These are phyloP conservation scores for Mesembryanthemum crystallinum DNA, from an alignment of 148 eudicot genomes.

Conservation along the genomic window DNA sequence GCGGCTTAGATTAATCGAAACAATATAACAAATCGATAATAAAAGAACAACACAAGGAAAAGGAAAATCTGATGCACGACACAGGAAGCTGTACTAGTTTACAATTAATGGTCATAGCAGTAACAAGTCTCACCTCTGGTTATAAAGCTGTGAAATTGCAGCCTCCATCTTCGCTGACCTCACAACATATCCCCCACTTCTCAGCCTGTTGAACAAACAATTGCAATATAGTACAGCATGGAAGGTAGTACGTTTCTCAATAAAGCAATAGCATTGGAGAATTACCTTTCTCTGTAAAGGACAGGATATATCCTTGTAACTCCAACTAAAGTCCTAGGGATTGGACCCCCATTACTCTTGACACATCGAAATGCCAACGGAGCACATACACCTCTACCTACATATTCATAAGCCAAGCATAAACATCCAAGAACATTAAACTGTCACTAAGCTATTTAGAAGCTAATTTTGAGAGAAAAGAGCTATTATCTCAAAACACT, in stretches of 20 bases:
- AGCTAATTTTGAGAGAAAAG: constrained; percentile 4
- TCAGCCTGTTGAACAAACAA: constrained; percentile 49
- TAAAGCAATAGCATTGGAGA: constrained; percentile 9
- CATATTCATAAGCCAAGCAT: constrained; percentile 8
- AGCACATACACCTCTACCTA: constrained; percentile 59
- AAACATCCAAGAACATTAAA: constrained; percentile 15
- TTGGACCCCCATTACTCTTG: constrained; percentile 75
- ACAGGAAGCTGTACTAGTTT: no score
- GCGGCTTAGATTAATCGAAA: no score
- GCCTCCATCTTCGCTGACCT: constrained; percentile 86
- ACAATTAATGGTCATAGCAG: not conserved
- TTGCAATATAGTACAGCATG: constrained; percentile 8
- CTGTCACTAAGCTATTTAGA: constrained; percentile 17
- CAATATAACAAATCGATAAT: no score
- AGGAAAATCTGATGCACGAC: no score
- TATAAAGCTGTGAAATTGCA: constrained; percentile 43
- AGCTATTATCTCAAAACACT: constrained; percentile 28
- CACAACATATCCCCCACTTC: constrained; percentile 53
- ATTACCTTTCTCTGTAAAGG: constrained; percentile 84
- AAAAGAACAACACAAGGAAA: no score
- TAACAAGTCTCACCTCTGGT: constrained; percentile 51
- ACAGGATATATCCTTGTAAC: constrained; percentile 81
- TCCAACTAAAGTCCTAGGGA: constrained; percentile 82
- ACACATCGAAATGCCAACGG: constrained; percentile 88
- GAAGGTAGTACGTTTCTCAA: not conserved